Base-by-base conservation (phyloP, 2,329 filamentous ascomycete species). In the Hortaea werneckii region DNA sequence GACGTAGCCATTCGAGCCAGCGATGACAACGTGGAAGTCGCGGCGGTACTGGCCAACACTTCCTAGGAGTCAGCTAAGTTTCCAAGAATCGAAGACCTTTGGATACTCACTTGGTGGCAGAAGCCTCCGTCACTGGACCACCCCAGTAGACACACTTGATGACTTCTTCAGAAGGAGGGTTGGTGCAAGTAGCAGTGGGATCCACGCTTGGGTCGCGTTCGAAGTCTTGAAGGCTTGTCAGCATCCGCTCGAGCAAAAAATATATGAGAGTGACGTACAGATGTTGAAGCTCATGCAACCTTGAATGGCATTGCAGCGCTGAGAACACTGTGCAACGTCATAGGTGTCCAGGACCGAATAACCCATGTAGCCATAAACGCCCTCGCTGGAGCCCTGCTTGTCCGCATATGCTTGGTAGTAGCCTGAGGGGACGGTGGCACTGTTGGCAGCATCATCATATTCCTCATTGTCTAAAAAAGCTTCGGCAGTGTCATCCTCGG, bases 101-200 rank as follows among this genome's bases (percentile, higher is more conserved):
- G 4, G 20, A 20, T 20, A 35, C 32, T 35, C n/a, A 35, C 32
- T 40, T 57, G 48, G 49, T 56, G 9, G 54, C 55, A 4, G 50
- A 37, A 7, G n/a, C 13, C 6, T 10, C 10, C 11, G 41, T 47
- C 13, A 50, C 42, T 48, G 48, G 46, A 10, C 56, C 55, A 13
- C 65, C 64, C 55, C 59, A 66, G 32, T 60, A 53, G 5, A 58
- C 55, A 47, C 65, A 67, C 46, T 65, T 64, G 52, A 53, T 53
- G 34, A 60, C 59, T 9, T 55, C 59, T 12, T 56, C 45, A 20
- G 60, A 62, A 3, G 59, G 27, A 6, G 66, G 65, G 41, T 67
- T 59, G 11, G 55, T 46, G 52, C 66, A 67, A 8, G 44, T 43
- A 26, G 46, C 55, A n/a, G 45, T 55, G 7, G 65, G 60, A 20